Base-by-base conservation (phyloP, 495 filamentous ascomycete genomes). In the Glonium stellatum region DNA sequence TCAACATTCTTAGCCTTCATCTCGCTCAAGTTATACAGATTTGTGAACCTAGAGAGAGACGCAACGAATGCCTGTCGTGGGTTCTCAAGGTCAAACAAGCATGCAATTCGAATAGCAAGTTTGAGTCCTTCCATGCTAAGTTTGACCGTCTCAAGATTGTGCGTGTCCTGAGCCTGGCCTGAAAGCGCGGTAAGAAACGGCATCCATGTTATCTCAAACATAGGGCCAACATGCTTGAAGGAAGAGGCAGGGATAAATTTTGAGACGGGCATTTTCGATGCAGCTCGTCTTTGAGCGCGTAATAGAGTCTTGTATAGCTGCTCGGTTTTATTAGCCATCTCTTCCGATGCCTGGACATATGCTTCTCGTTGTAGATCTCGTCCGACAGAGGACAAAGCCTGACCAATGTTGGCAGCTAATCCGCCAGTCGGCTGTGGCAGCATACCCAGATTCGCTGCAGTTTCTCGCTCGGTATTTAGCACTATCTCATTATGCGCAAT, bases 191-290 rank as follows among this genome's bases (percentile, higher is more conserved):
- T 96, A 68, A 97, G 85, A 74, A 96, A 95, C 19, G 92, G 93
- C 92, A 97, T 99, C 93, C 93, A 99, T 0, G 89, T 95, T 15
- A 96, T 92, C 64, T 97, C 92, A 65, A 99, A 99, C 92, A 99
- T 99, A 2, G 93, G 91, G 0, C 93, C 93, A 53, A 95, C 87
- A 73, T 99, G 93, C 62, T 87, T 92, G 70, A 88, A 92, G 0
- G 91, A 96, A 0, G 89, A 89, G 0, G 95, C 93, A 12, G 89
- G 86, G 61, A 97, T 93, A 71, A 91, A 99, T 64, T 82, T 90
- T 1, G 82, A 81, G 27, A 84, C 77, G 5, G 81, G 81, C 15
- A 84, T 78, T 59, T 84, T 87, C 5, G 87, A 76, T 1, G 87
- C 81, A 51, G 85, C 88, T 67, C 82, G 87, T 37, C 87, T 82